Evolutionary conservation across 1,139 yeast genomes (phyloP).

Genomic region (Yamadazyma trypodendri): DNA sequence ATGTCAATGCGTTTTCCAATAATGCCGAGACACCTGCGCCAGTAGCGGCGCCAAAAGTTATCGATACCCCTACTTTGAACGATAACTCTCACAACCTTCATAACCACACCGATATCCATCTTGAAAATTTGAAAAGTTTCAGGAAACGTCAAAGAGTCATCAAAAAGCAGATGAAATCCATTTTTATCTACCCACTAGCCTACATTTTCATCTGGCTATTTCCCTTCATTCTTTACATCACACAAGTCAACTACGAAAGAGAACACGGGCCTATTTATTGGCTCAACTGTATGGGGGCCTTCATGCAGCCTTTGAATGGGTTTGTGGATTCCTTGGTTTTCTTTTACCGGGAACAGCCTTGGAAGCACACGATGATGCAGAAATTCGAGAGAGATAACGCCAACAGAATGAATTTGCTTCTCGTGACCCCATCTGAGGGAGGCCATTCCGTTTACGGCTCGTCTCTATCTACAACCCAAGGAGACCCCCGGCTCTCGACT

Average conservation of each 20-base stretch:
- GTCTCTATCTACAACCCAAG: constrained; percentile 11
- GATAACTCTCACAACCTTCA: neutral
- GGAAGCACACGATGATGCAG: constrained; percentile 51
- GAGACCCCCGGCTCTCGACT: constrained; percentile 1
- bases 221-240: constrained; percentile 70
- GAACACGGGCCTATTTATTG: constrained; percentile 56
- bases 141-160: constrained; percentile 62
- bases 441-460: constrained; percentile 16
- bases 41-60: no score
- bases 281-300: constrained; percentile 66
- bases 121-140: constrained; percentile 59
- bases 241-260: constrained; percentile 54
- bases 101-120: constrained; percentile 43
- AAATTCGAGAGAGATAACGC: constrained; percentile 40
- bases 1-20: constrained; percentile 1
- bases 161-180: constrained; percentile 74
- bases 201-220: constrained; percentile 78
- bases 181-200: constrained; percentile 82
- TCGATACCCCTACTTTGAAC: neutral
- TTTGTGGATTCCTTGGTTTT: constrained; percentile 76
- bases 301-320: constrained; percentile 80
- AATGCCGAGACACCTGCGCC: constrained; percentile 2
- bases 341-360: constrained; percentile 74
- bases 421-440: constrained; percentile 8
- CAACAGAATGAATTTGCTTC: constrained; percentile 25